Conservation (phyloP, 2,329 filamentous ascomycete genomes). For the Metarhizium brunneum region DNA sequence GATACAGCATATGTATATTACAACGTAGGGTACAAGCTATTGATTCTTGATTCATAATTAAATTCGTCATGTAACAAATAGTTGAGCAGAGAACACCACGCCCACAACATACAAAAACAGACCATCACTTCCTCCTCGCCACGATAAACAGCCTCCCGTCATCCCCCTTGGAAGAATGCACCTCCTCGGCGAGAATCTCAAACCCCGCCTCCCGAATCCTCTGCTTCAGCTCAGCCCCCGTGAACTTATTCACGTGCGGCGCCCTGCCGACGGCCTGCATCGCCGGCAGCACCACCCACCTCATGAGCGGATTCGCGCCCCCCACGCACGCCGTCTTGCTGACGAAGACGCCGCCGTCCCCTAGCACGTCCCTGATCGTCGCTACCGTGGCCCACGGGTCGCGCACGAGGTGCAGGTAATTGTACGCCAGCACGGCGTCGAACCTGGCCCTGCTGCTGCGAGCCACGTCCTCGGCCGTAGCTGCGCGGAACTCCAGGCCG, state of each 20-base stretch:
- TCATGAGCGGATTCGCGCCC: constrained; percentile 5
- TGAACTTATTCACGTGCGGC: constrained; percentile 2
- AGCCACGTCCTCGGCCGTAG: constrained; percentile 2
- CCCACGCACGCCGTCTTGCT: constrained; percentile 10
- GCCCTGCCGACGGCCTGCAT: constrained; percentile 4
- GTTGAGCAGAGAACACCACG: neutral
- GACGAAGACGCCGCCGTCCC: constrained; percentile 9
- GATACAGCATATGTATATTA: no score
- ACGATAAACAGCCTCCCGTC: constrained; percentile 8
- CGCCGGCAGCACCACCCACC: constrained; percentile 4
- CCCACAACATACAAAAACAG: no score
- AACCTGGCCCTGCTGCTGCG: neutral
- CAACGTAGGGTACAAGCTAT: no score
- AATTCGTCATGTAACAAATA: no score
- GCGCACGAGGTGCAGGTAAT: constrained; percentile 11
- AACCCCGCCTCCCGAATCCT: constrained; percentile 4
- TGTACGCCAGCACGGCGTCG: constrained; percentile 9
- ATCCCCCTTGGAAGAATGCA: constrained; percentile 6
- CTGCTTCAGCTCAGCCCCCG: neutral
- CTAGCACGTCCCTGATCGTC: constrained; percentile 4
- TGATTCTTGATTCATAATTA: no score
- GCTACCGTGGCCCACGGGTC: constrained; percentile 7
- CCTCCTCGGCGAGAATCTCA: constrained; percentile 7
- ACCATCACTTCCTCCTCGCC: constrained; percentile 4
- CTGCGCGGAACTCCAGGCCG: neutral